These are phyloP conservation scores for Neospermospora avenae DNA, from an alignment of 2,329 filamentous ascomycete species.

Conservation along the genomic window DNA sequence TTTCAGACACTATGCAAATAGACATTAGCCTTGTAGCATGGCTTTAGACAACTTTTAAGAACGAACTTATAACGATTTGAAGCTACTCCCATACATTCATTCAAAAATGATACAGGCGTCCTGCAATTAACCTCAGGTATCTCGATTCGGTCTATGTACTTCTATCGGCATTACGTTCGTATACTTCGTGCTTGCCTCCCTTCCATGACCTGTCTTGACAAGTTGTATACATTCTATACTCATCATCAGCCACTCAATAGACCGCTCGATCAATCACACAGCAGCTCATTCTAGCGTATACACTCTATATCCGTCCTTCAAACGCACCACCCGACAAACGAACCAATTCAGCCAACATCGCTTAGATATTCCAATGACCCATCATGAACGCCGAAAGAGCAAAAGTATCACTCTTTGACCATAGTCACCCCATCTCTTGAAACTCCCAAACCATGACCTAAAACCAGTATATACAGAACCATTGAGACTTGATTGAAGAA, in stretches of 20 bases:
- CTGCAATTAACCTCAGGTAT: no score
- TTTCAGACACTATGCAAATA: not conserved
- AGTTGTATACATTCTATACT: no score
- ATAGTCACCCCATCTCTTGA: not conserved
- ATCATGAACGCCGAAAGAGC: not conserved
- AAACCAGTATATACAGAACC: not conserved
- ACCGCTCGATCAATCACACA: no score
- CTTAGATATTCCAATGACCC: not conserved
- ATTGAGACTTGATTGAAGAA: not conserved
- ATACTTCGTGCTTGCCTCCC: not conserved
- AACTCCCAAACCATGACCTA: not conserved
- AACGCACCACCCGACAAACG: no score
- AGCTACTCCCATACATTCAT: no score
- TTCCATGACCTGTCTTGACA: no score
- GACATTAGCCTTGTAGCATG: not conserved
- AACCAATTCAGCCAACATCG: not conserved
- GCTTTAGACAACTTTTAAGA: not conserved
- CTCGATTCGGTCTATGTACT: not conserved
- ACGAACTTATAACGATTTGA: not conserved
- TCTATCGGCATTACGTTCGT: conserved; percentile 4
- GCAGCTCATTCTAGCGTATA: no score
- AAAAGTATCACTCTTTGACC: not conserved
- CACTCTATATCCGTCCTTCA: no score
- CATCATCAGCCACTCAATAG: no score
- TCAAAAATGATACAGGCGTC: no score